Percentiles rank a stretch among this genome's conserved stretches.
These are phyloP conservation scores for Penicillium macrosclerotiorum DNA, from an alignment of 495 filamentous ascomycete species.

Conservation along the genomic window DNA sequence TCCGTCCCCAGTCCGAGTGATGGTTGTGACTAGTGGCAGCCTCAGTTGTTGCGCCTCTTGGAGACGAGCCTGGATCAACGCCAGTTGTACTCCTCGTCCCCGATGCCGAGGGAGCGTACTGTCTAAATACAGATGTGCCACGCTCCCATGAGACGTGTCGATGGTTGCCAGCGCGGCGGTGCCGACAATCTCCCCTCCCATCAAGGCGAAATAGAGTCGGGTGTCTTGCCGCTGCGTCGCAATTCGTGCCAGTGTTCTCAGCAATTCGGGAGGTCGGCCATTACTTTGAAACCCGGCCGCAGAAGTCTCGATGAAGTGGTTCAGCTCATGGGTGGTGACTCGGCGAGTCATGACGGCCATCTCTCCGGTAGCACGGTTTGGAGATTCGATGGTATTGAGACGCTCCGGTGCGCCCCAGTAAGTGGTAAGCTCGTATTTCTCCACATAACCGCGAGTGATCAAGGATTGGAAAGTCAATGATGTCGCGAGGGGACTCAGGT, in stretches of 20 bases:
- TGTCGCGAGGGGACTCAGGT: conserved; percentile 10
- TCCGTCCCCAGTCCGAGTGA: conserved; percentile 8
- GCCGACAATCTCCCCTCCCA: conserved; percentile 7
- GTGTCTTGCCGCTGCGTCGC: conserved; percentile 8
- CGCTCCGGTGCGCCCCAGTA: no score
- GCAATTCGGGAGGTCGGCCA: conserved; percentile 9
- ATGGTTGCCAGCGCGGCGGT: conserved; percentile 15
- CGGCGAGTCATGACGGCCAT: not conserved
- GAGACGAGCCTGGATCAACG: conserved; percentile 12
- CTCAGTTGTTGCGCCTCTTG: conserved; percentile 2
- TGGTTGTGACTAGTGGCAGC: conserved; percentile 6
- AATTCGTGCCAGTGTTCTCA: conserved; percentile 9
- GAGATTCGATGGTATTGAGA: no score
- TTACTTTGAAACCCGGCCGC: conserved; percentile 13
- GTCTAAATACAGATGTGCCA: conserved; percentile 16
- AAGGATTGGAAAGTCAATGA: not conserved
- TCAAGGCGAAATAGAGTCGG: conserved; percentile 6
- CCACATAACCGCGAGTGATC: conserved; percentile 5
- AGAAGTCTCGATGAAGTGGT: conserved; percentile 9
- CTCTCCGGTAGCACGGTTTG: not conserved
- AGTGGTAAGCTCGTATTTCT: conserved; percentile 5
- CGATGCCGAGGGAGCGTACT: conserved; percentile 7
- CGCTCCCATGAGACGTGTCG: not conserved
- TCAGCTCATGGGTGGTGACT: conserved; percentile 1
- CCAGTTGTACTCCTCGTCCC: conserved; percentile 13